These are phyloP conservation scores for Solanum stenotomum DNA, from an alignment of 257 asterid species.

Conservation along the genomic window DNA sequence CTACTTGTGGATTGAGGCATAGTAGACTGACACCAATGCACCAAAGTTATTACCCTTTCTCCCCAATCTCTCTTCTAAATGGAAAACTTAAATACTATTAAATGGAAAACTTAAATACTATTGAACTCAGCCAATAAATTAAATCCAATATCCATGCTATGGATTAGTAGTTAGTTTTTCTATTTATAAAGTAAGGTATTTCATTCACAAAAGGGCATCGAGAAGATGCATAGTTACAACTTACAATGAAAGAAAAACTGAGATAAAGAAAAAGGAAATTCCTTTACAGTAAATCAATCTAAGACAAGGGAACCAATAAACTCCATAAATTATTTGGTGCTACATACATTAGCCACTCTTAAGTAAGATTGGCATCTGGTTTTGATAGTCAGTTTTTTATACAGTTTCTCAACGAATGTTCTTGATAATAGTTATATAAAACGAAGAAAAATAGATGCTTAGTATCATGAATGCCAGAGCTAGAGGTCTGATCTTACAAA, in stretches of 20 bases:
- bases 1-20: background rate
- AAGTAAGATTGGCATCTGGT: too few species aligned
- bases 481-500: background rate
- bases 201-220: background rate
- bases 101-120: background rate
- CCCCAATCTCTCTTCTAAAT: background rate
- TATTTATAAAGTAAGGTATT: background rate
- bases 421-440: background rate
- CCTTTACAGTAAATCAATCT: background rate
- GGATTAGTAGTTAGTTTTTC: background rate
- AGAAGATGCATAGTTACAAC: background rate
- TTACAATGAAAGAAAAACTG: background rate
- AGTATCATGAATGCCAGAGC: background rate
- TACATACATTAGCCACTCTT: too few species aligned
- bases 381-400: background rate
- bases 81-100: background rate
- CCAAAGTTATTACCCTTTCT: background rate
- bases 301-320: too few species aligned
- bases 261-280: too few species aligned
- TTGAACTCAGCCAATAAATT: background rate
- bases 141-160: background rate
- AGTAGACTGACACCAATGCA: background rate
- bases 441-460: background rate
- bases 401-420: background rate
- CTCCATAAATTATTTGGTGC: too few species aligned